Base-by-base conservation (phyloP, 805 yeast genomes). In the Cyberlindnera bimundalis region DNA sequence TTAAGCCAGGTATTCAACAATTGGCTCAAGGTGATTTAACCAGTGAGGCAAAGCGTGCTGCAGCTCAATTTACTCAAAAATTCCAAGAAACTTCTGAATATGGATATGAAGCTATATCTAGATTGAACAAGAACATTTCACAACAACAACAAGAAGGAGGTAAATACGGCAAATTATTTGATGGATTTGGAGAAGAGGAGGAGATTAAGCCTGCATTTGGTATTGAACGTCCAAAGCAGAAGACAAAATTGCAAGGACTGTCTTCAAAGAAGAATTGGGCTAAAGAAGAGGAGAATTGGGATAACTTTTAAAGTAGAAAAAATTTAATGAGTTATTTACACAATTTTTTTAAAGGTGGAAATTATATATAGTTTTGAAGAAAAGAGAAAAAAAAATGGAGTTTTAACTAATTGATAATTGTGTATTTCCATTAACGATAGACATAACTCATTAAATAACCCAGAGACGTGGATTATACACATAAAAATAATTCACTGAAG, bases 51-150 rank as follows among this genome's bases (percentile, higher is more conserved):
- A 79, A 76, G 48, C 78, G 88, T 52, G 98, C 98, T n/a, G 86
- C 95, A 76, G 82, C 87, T 44, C 97, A 93, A 68, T 93, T 91
- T 67, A 96, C 97, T 35, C 95, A 86, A 59, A 88, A 81, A 58
- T 84, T 91, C 67, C 95, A 85, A 60, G 95, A 89, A 49, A 87
- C 96, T 1, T 84, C 95, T 25, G 74, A 70, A 45, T 79, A 78
- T 50, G 86, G 95, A 20, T 79, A 78, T 39, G 83, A 81, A 48
- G 79, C 60, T 67, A 73, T 77, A 54, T 73, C 70, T 46, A 67
- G 69, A 14, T 78, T 54, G 29, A 42, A 31, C 27, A 71, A 59
- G 51, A 60, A 63, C 51, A 47, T 62, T 19, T 62, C 62, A 36
- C 58, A 55, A 14, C 65, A 70, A 57, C 18, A 15, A n/a, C 58